Evolutionary conservation across 345 rosid genomes (phyloP), one percentile per base, ranked within the genome.

Genomic region (Camelina sativa): DNA sequence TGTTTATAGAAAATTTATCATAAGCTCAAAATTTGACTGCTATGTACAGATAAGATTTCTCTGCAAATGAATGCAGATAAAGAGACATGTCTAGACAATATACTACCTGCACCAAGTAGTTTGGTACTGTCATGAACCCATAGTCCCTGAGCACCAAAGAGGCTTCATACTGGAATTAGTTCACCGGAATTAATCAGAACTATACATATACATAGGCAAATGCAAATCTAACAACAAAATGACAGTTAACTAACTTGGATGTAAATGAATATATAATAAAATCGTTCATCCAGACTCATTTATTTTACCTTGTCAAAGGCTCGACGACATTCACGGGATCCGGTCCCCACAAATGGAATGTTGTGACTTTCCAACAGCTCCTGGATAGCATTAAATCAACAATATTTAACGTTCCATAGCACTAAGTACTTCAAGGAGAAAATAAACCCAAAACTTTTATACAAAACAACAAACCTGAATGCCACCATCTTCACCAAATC

Each of bases 401-500:
- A n/a, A n/a, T n/a, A 28, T 74, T 2, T 28, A 61, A 61, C 10
- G 59, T 22, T 48, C 11, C 7, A 37, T 22, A 56, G 51, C 58
- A 28, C n/a, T 34, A 20, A 51, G 62, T 40, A 65, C 43, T 44
- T 41, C 38, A 40, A 77, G 41, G 1, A 47, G 41, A 60, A 62
- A 19, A 41, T 8, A 28, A 68, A 57, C 30, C 71, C 65, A 13
- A 52, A 62, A 57, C 17, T 75, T 19, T 20, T 25, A 28, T 11
- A 62, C 28, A 16, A 62, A 35, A 74, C 8, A 52, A 63, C 28
- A 41, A 67, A 90, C 98, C 98, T 91, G 98, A 79, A 94, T 88
- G 67, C 96, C 93, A 44, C 98, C 97, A 77, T 91, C 98, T 91
- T 94, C 98, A 56, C 98, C 98, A 77, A 84, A 94, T 46, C 71